Percentiles rank a stretch among this genome's conserved stretches.
These are phyloP conservation scores for Puccinia polysora DNA, from an alignment of 1,284 basidiomycete genomes.

Conservation along the genomic window DNA sequence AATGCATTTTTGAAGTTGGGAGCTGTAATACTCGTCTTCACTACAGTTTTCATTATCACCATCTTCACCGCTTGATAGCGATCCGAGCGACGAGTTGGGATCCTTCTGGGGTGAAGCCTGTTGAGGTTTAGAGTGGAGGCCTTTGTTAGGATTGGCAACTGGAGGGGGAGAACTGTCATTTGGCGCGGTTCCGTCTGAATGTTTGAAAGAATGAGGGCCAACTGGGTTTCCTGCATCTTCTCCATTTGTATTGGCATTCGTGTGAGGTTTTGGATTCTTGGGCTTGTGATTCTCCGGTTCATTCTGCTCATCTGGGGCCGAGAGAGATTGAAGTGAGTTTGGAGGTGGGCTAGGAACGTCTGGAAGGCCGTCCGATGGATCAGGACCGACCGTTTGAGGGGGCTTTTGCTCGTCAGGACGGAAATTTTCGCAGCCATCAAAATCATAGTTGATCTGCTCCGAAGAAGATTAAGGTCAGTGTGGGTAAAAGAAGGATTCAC, in stretches of 20 bases:
- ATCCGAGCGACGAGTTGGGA: neutral
- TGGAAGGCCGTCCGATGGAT: neutral
- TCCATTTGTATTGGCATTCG: neutral
- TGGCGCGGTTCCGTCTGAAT: neutral
- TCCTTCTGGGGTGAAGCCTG: slow-evolving; percentile 2
- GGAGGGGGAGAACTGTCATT: neutral
- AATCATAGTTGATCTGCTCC: slow-evolving; percentile 35
- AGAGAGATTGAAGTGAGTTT: neutral
- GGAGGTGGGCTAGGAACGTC: neutral
- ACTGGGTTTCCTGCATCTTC: neutral
- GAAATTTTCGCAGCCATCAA: slow-evolving; percentile 28
- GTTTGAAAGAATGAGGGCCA: slow-evolving; percentile 11
- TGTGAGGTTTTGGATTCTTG: neutral
- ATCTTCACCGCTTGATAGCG: neutral
- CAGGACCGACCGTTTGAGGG: too few species aligned
- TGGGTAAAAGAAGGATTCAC: neutral
- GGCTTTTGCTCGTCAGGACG: too few species aligned
- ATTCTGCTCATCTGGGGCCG: neutral
- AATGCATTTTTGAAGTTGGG: slow-evolving; percentile 10
- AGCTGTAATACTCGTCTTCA: slow-evolving; percentile 28
- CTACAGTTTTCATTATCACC: neutral
- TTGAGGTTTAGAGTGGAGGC: neutral
- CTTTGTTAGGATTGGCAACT: neutral
- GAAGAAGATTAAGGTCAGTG: too few species aligned
- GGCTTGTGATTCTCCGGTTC: neutral